Evolutionary conservation across 306 rosid genomes (phyloP).

Genomic region (Phaseolus lunatus): DNA sequence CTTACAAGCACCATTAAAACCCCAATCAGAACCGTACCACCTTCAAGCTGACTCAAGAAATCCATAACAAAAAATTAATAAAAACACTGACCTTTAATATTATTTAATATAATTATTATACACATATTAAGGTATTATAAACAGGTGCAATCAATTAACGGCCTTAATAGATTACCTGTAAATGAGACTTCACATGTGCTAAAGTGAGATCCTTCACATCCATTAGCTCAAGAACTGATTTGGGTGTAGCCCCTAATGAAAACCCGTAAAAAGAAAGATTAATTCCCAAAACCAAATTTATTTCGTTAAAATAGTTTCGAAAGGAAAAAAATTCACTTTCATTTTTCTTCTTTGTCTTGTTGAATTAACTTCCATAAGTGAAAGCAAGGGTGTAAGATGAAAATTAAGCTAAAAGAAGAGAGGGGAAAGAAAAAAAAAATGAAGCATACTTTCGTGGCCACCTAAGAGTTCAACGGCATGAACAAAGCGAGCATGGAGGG

Average conservation of each 20-base stretch:
- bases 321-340: conserved; percentile 33
- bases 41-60: conserved; percentile 31
- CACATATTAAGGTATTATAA: not conserved
- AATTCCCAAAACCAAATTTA: not conserved
- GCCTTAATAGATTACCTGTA: conserved; percentile 67
- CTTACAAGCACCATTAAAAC: conserved; percentile 34
- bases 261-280: conserved; percentile 8
- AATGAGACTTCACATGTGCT: conserved; percentile 99
- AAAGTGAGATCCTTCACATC: conserved; percentile 99
- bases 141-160: conserved; percentile 16
- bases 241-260: conserved; percentile 91
- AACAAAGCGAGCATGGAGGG: conserved; percentile 96
- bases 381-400: conserved; percentile 42
- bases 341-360: not conserved
- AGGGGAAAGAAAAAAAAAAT: not conserved
- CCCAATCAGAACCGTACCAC: conserved; percentile 47
- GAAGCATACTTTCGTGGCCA: conserved; percentile 93
- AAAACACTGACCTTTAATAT: not conserved
- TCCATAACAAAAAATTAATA: conserved; percentile 18
- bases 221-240: conserved; percentile 99
- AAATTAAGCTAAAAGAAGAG: conserved; percentile 16
- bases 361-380: conserved; percentile 30
- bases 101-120: conserved; percentile 2
- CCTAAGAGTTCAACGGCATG: conserved; percentile 98
- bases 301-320: not conserved